phyloP scores from a whole-genome alignment of 768 basidiomycete species.

The Pholiota conissans region DNA sequence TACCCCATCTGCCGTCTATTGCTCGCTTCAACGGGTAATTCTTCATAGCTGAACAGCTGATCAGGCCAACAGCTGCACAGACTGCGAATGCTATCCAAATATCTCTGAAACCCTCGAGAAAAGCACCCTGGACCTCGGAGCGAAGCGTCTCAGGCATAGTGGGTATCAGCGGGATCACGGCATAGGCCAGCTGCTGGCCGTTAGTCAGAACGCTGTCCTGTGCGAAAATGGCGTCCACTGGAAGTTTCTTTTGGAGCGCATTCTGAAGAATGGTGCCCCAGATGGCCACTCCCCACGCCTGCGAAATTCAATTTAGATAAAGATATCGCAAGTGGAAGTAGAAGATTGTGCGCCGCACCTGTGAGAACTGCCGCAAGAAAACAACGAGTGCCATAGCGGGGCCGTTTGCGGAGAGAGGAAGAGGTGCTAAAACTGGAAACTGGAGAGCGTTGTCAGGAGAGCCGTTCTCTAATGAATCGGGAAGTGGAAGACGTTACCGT shows the following conservation, averaged over 20 bases:
- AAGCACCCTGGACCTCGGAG: conserved; percentile 4
- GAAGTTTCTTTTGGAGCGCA: conserved; percentile 40
- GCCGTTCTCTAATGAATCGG: neutral
- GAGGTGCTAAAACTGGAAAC: conserved; percentile 4
- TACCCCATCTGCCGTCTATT: conserved; percentile 15
- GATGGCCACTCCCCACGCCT: conserved; percentile 44
- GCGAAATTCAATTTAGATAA: neutral
- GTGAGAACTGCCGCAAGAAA: conserved; percentile 6
- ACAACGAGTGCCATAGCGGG: conserved; percentile 5
- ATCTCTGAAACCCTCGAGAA: conserved; percentile 8
- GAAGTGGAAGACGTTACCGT: neutral
- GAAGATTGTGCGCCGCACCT: neutral
- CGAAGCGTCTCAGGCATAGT: conserved; percentile 29
- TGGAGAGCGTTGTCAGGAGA: neutral
- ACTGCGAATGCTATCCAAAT: conserved; percentile 13
- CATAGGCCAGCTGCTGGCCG: conserved; percentile 42
- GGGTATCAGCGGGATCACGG: conserved; percentile 42
- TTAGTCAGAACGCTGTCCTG: conserved; percentile 24
- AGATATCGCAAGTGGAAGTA: conserved; percentile 7
- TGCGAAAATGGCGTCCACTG: conserved; percentile 19
- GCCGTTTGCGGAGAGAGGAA: conserved; percentile 2
- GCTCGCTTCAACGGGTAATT: conserved; percentile 8
- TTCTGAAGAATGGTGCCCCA: conserved; percentile 53
- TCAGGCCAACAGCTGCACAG: conserved; percentile 8
- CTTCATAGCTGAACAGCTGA: conserved; percentile 11